Evolutionary conservation across 192 early-diverging fungal genomes (phyloP), one percentile per base, ranked within the genome.

Genomic region (Backusella luteola): DNA sequence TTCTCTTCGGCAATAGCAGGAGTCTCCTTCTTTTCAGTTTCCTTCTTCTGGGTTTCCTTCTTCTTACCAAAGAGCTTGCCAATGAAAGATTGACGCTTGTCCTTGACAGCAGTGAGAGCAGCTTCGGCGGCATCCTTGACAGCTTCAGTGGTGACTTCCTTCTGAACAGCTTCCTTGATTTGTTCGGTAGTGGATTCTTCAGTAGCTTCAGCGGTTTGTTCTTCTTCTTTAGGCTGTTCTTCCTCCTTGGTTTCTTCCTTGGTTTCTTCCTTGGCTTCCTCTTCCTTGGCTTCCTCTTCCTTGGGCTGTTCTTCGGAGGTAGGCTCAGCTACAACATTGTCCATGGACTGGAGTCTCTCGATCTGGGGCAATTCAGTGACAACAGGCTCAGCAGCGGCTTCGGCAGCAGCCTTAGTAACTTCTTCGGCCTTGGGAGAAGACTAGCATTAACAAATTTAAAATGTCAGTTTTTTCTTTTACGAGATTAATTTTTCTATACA

Each of bases 51-150:
- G 29, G 66, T 68, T 29, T 63, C 67, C 21, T 56, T 66, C 26
- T 75, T 75, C 32, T 67, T 75, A 56, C 49, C 49, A 44, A 75
- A 75, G 12, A 75, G 34, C 41, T 75, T 75, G 8, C 39, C 34
- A 41, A 75, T 75, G 38, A 75, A 75, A 38, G 74, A 75, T 44
- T 75, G 74, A 34, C 74, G 59, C 41, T 75, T 75, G 32, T 71
- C 49, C 15, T 29, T 26, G 21, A 41, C 36, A 38, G 46, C n/a
- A n/a, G 21, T 70, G 42, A 52, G 56, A 74, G 41, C 69, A 80
- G 69, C 76, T 80, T 29, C 44, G 53, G 63, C 80, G 71, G 34
- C 79, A 79, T 36, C 77, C 42, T 71, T 39, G 34, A 38, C 2
- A 52, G 34, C 63, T 46, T 66, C 66, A 26, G 56, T 63, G 12